A percentile compares a stretch with the other conserved stretches of the same genome.
Conservation (phyloP, 345 rosid species). For the Triadica sebifera region DNA sequence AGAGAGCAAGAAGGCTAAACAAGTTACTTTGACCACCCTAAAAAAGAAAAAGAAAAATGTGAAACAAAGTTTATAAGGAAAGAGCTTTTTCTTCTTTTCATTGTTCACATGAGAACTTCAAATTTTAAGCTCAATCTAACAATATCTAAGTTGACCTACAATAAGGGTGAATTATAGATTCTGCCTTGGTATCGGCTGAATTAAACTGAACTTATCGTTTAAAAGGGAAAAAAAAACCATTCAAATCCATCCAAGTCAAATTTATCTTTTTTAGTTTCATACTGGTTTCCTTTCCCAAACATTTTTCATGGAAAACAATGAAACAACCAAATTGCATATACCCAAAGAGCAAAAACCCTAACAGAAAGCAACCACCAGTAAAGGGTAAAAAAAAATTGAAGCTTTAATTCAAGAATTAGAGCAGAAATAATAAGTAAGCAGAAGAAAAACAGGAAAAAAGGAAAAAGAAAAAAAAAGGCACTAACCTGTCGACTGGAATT, state of each 20-base stretch:
- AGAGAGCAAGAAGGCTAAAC: background rate
- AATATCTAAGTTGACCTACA: background rate
- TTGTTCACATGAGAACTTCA: background rate
- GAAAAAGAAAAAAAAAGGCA: no score
- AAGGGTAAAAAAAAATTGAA: background rate
- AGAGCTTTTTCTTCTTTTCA: no score
- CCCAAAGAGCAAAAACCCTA: constrained; percentile 14
- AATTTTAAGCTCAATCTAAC: background rate
- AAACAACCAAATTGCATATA: constrained; percentile 4
- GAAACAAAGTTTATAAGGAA: background rate
- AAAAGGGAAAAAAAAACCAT: background rate
- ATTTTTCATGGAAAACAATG: background rate
- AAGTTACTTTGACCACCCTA: background rate
- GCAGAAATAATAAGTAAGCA: background rate
- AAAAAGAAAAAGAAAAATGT: background rate
- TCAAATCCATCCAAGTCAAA: background rate
- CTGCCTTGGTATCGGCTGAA: background rate
- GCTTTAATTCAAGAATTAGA: background rate
- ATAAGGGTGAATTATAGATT: background rate
- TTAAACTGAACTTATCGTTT: background rate
- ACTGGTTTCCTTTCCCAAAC: background rate
- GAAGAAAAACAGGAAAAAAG: background rate
- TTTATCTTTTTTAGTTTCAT: background rate
- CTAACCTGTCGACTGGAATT: constrained; percentile 18
- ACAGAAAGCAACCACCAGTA: background rate